Base-by-base conservation (phyloP, 768 basidiomycete species). In the Hemileccinum impolitum region DNA sequence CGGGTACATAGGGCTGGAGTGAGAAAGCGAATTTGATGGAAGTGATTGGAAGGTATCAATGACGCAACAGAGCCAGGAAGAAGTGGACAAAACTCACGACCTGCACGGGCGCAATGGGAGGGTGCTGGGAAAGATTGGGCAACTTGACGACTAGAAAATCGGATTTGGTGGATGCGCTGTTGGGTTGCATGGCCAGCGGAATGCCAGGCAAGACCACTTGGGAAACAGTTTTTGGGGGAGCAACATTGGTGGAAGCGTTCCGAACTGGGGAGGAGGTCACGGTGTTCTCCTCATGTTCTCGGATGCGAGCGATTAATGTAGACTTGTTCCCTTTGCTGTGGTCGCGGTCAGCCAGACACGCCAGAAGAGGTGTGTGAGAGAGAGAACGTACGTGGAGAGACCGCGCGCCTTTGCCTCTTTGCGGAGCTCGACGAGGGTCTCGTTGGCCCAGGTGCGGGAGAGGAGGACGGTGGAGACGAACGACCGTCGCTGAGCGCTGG, bases 291-390 rank as follows among this genome's bases (percentile, higher is more conserved):
- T 84, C 80, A 41, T 76, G 70, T 57, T 80, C 72, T 53, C 77
- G 72, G 42, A 87, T 69, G 46, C 81, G 77, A 34, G 75, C 59
- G 50, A 84, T 71, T 26, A 87, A 65, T 4, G 70, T 72, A 3
- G 78, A 68, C 64, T 86, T 87, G 64, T 73, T 81, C 3, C 84
- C 84, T 52, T 69, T 75, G 21, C 84, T 86, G 26, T 39, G 32
- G 25, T 12, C 6, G 19, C 3, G 12, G 42, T 66, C 48, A 61
- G 52, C 12, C 21, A n/a, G 21, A 34, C 48, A 38, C 46, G 39
- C 5, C 31, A 50, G 32, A 34, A 39, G 39, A 23, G 31, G 19
- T 23, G 28, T 30, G 28, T 30, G 28, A 4, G 28, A 36, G 36
- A 34, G 35, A 12, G 15, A 17, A 68, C 77, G 28, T 68, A 84